Evolutionary conservation across 306 rosid species (phyloP).

Genomic region (Quercus parvula): DNA sequence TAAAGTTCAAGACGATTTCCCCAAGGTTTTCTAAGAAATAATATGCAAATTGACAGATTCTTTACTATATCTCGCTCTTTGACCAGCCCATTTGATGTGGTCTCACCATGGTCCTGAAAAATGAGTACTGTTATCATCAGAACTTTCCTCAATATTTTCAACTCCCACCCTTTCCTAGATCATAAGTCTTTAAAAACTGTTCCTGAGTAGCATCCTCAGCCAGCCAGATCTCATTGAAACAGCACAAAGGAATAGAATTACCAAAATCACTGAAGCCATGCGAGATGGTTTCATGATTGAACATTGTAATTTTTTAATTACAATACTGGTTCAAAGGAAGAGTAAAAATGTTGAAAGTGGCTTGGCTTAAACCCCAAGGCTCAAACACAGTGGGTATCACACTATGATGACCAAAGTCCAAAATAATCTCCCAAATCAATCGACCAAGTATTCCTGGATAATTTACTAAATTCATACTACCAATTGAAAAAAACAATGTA

Average conservation of each 20-base stretch:
- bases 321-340: neutral
- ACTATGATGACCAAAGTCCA: neutral
- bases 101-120: too few relatives aligned
- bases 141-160: neutral
- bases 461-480: neutral
- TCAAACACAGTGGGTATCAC: neutral
- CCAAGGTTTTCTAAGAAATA: too few relatives aligned
- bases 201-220: too few relatives aligned
- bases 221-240: neutral
- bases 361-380: too few relatives aligned
- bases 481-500: neutral
- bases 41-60: too few relatives aligned
- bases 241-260: neutral
- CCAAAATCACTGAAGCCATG: neutral
- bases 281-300: neutral
- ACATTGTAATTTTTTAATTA: neutral
- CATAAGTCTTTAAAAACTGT: neutral
- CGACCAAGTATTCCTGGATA: neutral
- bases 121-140: too few relatives aligned
- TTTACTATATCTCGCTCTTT: too few relatives aligned
- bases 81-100: too few relatives aligned
- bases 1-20: too few relatives aligned
- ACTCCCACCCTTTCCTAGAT: neutral
- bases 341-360: too few relatives aligned
- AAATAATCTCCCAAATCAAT: neutral